These are phyloP conservation scores for Candida tetrigidarum DNA, from an alignment of 1,139 yeast species.

Conservation along the genomic window DNA sequence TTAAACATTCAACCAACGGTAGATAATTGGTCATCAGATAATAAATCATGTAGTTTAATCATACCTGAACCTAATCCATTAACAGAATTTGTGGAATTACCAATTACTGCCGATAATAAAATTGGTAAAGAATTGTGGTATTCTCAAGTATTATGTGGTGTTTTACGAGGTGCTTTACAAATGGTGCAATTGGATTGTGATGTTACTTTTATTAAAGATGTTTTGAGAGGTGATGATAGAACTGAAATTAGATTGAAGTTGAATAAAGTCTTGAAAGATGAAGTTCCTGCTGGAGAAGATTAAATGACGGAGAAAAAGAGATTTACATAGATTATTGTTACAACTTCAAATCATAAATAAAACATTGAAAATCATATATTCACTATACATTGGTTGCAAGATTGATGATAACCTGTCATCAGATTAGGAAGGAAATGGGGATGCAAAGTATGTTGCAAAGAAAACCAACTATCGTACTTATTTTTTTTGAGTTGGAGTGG, in stretches of 20 bases:
- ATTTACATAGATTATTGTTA: background rate
- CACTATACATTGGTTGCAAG: too few relatives aligned
- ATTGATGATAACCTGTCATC: too few relatives aligned
- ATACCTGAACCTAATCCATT: conserved; percentile 81
- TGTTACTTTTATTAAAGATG: conserved; percentile 78
- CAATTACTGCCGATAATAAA: conserved; percentile 61
- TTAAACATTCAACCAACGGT: conserved; percentile 79
- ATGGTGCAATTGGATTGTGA: conserved; percentile 97
- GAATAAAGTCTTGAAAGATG: conserved; percentile 80
- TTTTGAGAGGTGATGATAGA: conserved; percentile 76
- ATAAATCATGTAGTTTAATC: conserved; percentile 72
- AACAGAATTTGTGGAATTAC: conserved; percentile 94
- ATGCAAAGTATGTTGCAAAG: background rate
- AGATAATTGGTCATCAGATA: conserved; percentile 78
- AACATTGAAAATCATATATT: background rate
- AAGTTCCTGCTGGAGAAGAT: conserved; percentile 97
- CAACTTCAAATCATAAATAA: background rate
- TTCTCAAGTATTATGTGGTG: conserved; percentile 89
- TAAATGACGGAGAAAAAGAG: conserved; percentile 26
- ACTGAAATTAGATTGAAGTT: conserved; percentile 82
- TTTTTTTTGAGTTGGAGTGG: background rate
- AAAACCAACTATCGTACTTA: background rate
- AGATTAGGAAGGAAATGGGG: background rate
- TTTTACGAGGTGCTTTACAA: conserved; percentile 86
- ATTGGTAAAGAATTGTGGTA: conserved; percentile 86